Evolutionary conservation across 1,139 yeast genomes (phyloP), one percentile per base, ranked within the genome.

Genomic region (Yamadazyma dushanensis): DNA sequence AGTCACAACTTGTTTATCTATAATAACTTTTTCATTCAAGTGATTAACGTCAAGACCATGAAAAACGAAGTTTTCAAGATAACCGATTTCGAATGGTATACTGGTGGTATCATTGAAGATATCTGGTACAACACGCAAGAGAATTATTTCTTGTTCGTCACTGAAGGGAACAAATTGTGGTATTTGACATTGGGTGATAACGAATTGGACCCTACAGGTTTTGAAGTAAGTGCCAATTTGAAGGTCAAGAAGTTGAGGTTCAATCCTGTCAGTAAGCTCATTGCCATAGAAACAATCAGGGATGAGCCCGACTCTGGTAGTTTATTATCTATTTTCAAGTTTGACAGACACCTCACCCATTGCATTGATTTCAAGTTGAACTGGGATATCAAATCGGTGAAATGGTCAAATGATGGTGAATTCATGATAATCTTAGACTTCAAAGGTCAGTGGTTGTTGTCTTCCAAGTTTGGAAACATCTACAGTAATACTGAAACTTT

Each of bases 341-440:
- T 32, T 16, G 30, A 32, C 13, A 15, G 11, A 4, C 4, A 13
- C 5, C 26, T 26, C 8, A 8, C 14, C 11, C 35, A 32, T 13
- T 32, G 35, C 13, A 26, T 16, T 7, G 35, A 32, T 13, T 17
- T 32, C 13, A 20, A 32, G 13, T 15, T 10, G 9, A 11, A 28
- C 13, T 36, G 37, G 36, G 11, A 11, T 18, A 28, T 21, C 20
- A 34, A 25, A 16, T 14, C 32, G 9, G 8, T 36, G 8, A 31
- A 34, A 17, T 70, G 75, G 75, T 57, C 73, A 1, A 56, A 63
- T 1, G 57, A 66, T 46, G 76, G 76, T 3, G 51, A 51, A 15
- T 68, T 59, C 38, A 61, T 68, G 38, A 44, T 50, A 2, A 20
- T 57, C 2, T 39, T 58, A 10, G 50, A 58, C 38, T 25, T 36